phyloP scores from a whole-genome alignment of 768 basidiomycete genomes.

The Gloeopeniophorella convolvens region DNA sequence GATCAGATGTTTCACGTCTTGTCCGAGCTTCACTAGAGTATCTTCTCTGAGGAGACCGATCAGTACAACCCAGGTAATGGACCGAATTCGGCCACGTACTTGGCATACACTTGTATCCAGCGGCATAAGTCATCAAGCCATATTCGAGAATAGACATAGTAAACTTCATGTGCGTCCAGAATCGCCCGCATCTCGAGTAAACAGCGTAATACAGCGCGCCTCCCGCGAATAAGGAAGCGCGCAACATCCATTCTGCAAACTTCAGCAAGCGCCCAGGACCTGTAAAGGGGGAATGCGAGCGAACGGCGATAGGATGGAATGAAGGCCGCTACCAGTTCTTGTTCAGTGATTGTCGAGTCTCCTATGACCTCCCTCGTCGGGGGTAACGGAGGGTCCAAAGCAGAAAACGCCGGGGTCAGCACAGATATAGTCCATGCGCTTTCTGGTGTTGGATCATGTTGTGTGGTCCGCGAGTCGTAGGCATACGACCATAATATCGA shows the following conservation, averaged over 20 bases:
- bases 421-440: conserved; percentile 81
- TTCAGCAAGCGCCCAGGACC: conserved; percentile 71
- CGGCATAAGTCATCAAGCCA: conserved; percentile 83
- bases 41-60: conserved; percentile 43
- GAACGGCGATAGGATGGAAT: conserved; percentile 65
- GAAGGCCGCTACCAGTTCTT: conserved; percentile 47
- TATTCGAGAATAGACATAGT: conserved; percentile 82
- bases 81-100: conserved; percentile 38
- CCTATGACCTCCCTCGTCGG: no score
- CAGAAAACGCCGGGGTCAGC: conserved; percentile 73
- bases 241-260: conserved; percentile 62
- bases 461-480: conserved; percentile 75
- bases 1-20: conserved; percentile 32
- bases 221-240: conserved; percentile 49
- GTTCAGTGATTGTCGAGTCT: conserved; percentile 35
- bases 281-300: conserved; percentile 71
- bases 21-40: conserved; percentile 40
- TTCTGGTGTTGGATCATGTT: conserved; percentile 76
- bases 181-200: conserved; percentile 68
- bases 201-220: conserved; percentile 53
- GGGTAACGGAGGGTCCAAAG: conserved; percentile 74
- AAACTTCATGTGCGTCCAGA: conserved; percentile 77
- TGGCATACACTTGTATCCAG: conserved; percentile 69
- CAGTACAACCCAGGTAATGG: not conserved
- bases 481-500: conserved; percentile 73